Conservation (phyloP, 495 filamentous ascomycete genomes). For the Hypomontagnella monticulosa region DNA sequence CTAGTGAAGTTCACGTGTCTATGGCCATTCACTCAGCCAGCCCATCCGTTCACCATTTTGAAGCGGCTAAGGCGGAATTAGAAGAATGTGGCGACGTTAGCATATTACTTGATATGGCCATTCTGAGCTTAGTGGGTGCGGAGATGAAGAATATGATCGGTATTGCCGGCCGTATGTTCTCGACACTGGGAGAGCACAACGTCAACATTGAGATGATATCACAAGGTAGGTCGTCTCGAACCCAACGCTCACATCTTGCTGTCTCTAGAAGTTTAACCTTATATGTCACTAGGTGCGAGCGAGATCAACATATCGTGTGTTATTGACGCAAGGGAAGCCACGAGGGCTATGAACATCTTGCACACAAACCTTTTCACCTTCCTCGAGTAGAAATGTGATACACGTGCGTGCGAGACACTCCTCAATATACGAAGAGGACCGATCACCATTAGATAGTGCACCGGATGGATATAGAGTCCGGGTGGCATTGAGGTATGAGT, state of each 20-base stretch:
- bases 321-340: slow-evolving; percentile 88
- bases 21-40: slow-evolving; percentile 88
- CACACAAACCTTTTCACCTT: slow-evolving; percentile 90
- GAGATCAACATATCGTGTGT: slow-evolving; percentile 99
- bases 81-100: slow-evolving; percentile 83
- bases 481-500: too few species aligned
- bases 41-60: slow-evolving; percentile 70
- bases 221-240: slow-evolving; percentile 70
- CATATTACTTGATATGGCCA: slow-evolving; percentile 86
- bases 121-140: slow-evolving; percentile 87
- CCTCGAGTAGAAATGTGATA: slow-evolving; percentile 51
- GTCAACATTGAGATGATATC: slow-evolving; percentile 99
- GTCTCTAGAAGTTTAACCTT: slow-evolving; percentile 33
- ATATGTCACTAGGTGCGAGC: slow-evolving; percentile 75
- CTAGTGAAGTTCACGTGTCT: slow-evolving; percentile 92
- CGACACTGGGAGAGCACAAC: slow-evolving; percentile 83
- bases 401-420: not conserved
- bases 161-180: slow-evolving; percentile 88
- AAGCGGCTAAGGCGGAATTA: slow-evolving; percentile 74
- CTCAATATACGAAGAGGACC: too few species aligned
- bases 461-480: too few species aligned
- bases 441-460: not conserved
- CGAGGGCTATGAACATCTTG: slow-evolving; percentile 90
- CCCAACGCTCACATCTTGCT: not conserved
- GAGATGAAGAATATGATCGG: slow-evolving; percentile 97